Percentiles rank a stretch among this genome's conserved stretches.
These are phyloP conservation scores for Alternaria arborescens DNA, from an alignment of 2,329 filamentous ascomycete genomes.

Conservation along the genomic window DNA sequence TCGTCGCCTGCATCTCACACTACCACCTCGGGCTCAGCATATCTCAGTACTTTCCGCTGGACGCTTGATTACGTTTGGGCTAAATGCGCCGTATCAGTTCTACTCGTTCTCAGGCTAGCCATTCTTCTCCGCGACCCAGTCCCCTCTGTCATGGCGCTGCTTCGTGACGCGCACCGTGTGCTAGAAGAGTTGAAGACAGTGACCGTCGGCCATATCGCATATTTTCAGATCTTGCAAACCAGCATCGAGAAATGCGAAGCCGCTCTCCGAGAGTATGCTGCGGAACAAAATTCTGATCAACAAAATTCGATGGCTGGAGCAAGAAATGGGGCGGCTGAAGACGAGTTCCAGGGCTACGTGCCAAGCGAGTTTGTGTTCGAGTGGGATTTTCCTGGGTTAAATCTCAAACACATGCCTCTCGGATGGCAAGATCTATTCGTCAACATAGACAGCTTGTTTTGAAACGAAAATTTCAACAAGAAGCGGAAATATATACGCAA, in stretches of 20 bases:
- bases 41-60: constrained; percentile 62
- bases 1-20: constrained; percentile 28
- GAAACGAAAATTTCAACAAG: not conserved
- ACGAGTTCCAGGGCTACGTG: constrained; percentile 62
- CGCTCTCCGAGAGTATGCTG: constrained; percentile 52
- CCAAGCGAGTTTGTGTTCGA: constrained; percentile 66
- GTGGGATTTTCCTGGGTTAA: constrained; percentile 66
- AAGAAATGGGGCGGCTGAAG: constrained; percentile 47
- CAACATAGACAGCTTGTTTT: constrained; percentile 52
- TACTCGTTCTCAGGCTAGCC: constrained; percentile 63
- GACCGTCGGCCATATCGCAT: constrained; percentile 56
- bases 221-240: constrained; percentile 59
- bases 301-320: constrained; percentile 7
- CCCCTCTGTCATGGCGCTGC: constrained; percentile 52
- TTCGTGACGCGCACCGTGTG: constrained; percentile 56
- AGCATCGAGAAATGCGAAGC: constrained; percentile 62
- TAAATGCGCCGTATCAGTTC: constrained; percentile 66
- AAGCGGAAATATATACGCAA: not conserved
- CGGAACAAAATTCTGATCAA: constrained; percentile 20
- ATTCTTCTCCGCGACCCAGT: constrained; percentile 57
- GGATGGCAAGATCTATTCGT: constrained; percentile 60
- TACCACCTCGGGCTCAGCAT: constrained; percentile 35
- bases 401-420: constrained; percentile 59
- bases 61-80: constrained; percentile 68
- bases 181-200: constrained; percentile 55